Percentiles rank a stretch among this genome's conserved stretches.
Conservation (phyloP, 2,329 filamentous ascomycete species). For the Colletotrichum chrysophilum region DNA sequence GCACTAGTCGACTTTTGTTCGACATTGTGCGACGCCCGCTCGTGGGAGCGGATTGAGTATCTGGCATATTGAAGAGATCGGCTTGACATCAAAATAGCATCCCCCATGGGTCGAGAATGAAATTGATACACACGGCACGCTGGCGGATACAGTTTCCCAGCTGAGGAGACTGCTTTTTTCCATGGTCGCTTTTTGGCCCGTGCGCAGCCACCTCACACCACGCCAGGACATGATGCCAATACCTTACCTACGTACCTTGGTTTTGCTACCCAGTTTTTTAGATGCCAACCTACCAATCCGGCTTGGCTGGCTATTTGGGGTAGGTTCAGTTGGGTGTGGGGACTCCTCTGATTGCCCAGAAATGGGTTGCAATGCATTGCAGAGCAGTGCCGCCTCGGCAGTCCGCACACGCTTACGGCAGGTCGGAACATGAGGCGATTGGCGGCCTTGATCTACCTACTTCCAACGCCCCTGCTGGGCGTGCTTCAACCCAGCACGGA, state of each 20-base stretch:
- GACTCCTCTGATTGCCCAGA: too few relatives aligned
- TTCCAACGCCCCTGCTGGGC: neutral
- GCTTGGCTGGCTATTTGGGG: too few relatives aligned
- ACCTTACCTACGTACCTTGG: neutral
- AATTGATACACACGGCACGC: too few relatives aligned
- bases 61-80: neutral
- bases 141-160: neutral
- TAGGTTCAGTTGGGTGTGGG: too few relatives aligned
- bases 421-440: neutral
- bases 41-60: neutral
- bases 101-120: neutral
- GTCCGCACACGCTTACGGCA: conserved; percentile 4
- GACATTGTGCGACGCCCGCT: neutral
- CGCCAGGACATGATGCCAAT: neutral
- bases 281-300: too few relatives aligned
- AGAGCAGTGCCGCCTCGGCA: conserved; percentile 1
- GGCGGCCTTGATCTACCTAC: neutral
- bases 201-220: neutral
- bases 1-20: neutral
- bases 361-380: neutral
- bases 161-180: neutral
- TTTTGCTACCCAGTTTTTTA: too few relatives aligned
- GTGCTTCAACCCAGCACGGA: neutral
- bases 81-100: neutral
- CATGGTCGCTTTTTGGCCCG: too few relatives aligned